A percentile compares a stretch with the other conserved stretches of the same genome.
Evolutionary conservation across 495 filamentous ascomycete genomes (phyloP).

Genomic region (Trichocladium antarcticum): DNA sequence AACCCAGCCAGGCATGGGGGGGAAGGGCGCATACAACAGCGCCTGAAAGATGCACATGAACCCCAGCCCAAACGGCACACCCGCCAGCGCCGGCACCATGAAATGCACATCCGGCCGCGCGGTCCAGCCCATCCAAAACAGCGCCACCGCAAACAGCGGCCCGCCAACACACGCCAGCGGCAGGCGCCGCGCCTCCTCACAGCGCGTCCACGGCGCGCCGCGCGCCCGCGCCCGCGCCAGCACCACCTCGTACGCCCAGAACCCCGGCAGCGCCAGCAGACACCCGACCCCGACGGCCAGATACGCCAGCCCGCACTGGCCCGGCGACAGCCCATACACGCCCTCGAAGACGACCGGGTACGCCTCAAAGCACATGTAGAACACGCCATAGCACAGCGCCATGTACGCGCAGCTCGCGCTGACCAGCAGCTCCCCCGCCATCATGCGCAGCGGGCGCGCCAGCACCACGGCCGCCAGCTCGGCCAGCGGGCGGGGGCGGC

Average conservation of each 20-base stretch:
- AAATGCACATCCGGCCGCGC: constrained; percentile 46
- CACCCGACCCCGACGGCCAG: constrained; percentile 39
- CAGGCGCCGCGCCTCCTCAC: constrained; percentile 52
- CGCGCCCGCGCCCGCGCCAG: constrained; percentile 16
- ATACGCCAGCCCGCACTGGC: constrained; percentile 37
- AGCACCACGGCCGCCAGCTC: constrained; percentile 31
- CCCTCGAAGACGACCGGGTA: constrained; percentile 53
- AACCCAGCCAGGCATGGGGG: constrained; percentile 12
- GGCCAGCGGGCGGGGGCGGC: constrained; percentile 28
- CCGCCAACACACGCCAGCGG: constrained; percentile 58
- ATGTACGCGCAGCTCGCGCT: constrained; percentile 57
- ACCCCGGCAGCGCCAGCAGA: constrained; percentile 37
- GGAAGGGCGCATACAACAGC: constrained; percentile 54
- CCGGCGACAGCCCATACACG: constrained; percentile 36
- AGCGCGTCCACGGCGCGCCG: constrained; percentile 25
- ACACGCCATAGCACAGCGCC: constrained; percentile 58
- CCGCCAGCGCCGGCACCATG: constrained; percentile 53
- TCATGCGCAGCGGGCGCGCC: constrained; percentile 34
- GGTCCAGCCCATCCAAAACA: constrained; percentile 70
- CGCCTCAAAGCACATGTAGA: constrained; percentile 63
- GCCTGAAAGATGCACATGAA: constrained; percentile 46
- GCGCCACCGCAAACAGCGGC: constrained; percentile 46
- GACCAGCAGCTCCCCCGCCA: constrained; percentile 38
- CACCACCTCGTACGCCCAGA: constrained; percentile 39
- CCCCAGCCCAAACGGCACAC: constrained; percentile 57